These are phyloP conservation scores for Pseudevernia furfuracea DNA, from an alignment of 495 filamentous ascomycete species.

Conservation along the genomic window DNA sequence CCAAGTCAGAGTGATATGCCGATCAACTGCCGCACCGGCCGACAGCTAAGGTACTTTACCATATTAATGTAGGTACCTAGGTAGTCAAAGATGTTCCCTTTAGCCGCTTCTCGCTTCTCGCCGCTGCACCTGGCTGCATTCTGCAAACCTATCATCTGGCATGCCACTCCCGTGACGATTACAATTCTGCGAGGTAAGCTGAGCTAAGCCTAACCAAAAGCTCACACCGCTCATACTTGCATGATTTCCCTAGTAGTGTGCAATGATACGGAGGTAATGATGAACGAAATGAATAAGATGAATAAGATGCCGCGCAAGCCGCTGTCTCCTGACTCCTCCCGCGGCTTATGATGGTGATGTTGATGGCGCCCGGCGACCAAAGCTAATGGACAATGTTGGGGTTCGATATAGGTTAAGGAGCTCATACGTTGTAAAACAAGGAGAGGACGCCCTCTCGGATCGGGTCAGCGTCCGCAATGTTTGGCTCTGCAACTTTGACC, in stretches of 20 bases:
- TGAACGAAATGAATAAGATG: no score
- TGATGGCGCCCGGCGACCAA: neutral
- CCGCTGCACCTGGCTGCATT: neutral
- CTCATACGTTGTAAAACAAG: no score
- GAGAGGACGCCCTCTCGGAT: no score
- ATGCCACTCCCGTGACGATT: neutral
- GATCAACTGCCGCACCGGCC: constrained; percentile 3
- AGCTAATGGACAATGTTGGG: neutral
- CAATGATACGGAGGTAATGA: no score
- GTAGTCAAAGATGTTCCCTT: neutral
- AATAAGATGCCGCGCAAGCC: constrained; percentile 11
- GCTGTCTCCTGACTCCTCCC: constrained; percentile 13
- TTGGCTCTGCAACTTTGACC: no score
- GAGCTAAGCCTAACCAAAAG: neutral
- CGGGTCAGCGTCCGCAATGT: no score
- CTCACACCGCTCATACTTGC: neutral
- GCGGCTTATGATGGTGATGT: neutral
- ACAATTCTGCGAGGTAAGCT: neutral
- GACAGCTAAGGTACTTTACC: no score
- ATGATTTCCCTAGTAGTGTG: neutral
- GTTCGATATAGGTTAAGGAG: no score
- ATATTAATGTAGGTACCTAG: no score
- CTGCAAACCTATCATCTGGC: neutral
- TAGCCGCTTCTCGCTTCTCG: neutral
- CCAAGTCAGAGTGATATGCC: no score